Conservation (phyloP, 345 rosid species). For the Populus ilicifolia region DNA sequence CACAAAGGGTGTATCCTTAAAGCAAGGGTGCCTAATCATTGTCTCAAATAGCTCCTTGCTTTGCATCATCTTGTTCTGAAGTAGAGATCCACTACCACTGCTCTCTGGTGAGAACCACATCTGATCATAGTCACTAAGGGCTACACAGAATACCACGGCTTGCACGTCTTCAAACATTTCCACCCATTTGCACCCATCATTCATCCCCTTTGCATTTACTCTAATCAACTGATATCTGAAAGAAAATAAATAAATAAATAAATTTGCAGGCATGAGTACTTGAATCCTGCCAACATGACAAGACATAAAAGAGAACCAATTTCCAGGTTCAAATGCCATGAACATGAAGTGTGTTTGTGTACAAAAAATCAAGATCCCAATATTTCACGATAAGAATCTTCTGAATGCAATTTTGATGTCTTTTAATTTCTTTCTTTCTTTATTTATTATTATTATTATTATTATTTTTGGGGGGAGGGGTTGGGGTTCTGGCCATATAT, state of each 20-base stretch:
- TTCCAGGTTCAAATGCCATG: not conserved
- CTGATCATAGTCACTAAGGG: conserved; percentile 86
- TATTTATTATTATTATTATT: no score
- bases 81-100: conserved; percentile 46
- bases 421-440: no score
- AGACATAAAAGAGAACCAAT: not conserved
- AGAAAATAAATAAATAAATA: not conserved
- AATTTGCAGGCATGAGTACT: not conserved
- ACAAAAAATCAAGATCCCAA: not conserved
- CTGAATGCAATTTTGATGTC: not conserved
- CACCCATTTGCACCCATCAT: conserved; percentile 97
- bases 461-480: no score
- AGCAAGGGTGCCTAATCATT: conserved; percentile 79
- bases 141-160: conserved; percentile 72
- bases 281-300: not conserved
- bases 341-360: not conserved
- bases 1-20: conserved; percentile 73
- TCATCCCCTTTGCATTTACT: conserved; percentile 89
- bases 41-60: conserved; percentile 84
- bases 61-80: conserved; percentile 81
- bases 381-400: no score
- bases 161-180: conserved; percentile 98
- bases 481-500: no score
- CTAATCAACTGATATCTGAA: conserved; percentile 86
- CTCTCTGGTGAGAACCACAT: conserved; percentile 45